These are phyloP conservation scores for Epichloe bromicola DNA, from an alignment of 2,329 filamentous ascomycete genomes.

Conservation along the genomic window DNA sequence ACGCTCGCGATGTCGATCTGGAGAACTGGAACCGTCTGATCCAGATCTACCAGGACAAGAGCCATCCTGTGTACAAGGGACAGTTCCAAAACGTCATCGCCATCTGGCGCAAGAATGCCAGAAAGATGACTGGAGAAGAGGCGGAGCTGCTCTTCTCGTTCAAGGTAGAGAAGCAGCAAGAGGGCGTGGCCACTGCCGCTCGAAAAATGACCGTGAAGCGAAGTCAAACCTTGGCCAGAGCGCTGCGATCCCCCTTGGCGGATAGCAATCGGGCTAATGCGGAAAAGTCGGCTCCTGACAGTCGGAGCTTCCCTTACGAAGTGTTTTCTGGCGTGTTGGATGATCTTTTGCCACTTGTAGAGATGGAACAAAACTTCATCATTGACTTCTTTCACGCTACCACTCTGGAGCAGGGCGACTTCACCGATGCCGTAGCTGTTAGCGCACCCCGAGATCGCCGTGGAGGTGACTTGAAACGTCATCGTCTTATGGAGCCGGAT, in stretches of 20 bases:
- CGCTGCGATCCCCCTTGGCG: conserved; percentile 52
- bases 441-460: conserved; percentile 53
- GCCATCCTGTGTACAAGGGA: conserved; percentile 63
- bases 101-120: conserved; percentile 68
- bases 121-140: conserved; percentile 65
- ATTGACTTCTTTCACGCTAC: conserved; percentile 94
- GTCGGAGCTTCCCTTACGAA: conserved; percentile 62
- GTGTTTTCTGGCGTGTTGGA: conserved; percentile 70
- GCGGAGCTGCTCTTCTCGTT: conserved; percentile 78
- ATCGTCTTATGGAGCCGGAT: conserved; percentile 77
- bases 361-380: conserved; percentile 93
- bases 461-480: conserved; percentile 58
- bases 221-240: conserved; percentile 73
- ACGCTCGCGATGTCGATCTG: conserved; percentile 71
- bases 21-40: conserved; percentile 72
- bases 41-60: conserved; percentile 66
- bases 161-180: conserved; percentile 71
- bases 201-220: conserved; percentile 89
- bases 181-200: conserved; percentile 61
- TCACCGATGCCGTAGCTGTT: conserved; percentile 63
- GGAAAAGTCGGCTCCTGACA: conserved; percentile 46
- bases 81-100: conserved; percentile 68
- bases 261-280: conserved; percentile 37
- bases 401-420: conserved; percentile 71
- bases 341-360: conserved; percentile 69